A percentile compares a stretch with the other conserved stretches of the same genome.
These are phyloP conservation scores for Paramecium caudatum DNA, from an alignment of 73 alveolate species.

Conservation along the genomic window DNA sequence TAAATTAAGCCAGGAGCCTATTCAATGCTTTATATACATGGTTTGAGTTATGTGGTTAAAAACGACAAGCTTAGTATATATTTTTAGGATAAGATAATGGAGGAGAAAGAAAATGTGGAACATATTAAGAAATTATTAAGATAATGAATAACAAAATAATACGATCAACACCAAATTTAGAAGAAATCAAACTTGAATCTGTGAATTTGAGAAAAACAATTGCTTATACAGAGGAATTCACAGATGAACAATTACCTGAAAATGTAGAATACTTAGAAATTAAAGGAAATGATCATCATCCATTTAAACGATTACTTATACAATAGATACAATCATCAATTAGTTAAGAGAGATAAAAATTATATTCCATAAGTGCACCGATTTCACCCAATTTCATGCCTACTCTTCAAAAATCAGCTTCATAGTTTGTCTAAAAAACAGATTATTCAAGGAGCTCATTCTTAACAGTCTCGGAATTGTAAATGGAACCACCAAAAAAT, in stretches of 20 bases:
- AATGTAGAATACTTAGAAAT: slow-evolving; percentile 9
- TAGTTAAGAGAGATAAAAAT: background rate
- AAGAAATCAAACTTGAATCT: background rate
- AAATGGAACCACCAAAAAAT: background rate
- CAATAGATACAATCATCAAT: background rate
- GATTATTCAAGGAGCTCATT: background rate
- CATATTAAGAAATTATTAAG: background rate
- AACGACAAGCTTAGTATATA: background rate
- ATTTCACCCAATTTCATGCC: slow-evolving; percentile 15
- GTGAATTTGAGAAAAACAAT: background rate
- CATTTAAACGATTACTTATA: background rate
- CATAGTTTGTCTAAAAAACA: background rate
- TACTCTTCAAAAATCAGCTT: background rate
- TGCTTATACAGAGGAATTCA: background rate
- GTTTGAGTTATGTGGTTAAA: slow-evolving; percentile 12
- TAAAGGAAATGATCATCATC: background rate
- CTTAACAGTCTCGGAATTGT: too few species aligned
- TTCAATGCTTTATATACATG: slow-evolving; percentile 9
- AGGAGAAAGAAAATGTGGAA: background rate
- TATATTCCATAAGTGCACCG: slow-evolving; percentile 26
- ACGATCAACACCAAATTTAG: background rate
- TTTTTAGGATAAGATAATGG: slow-evolving; percentile 2
- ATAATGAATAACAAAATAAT: background rate
- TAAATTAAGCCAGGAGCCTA: background rate
- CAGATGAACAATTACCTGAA: background rate